These are phyloP conservation scores for Citrus sinensis DNA, from an alignment of 345 rosid species.

Conservation along the genomic window DVS_A1.0 CM039161.1:22673001-22673500, in stretches of 20 bases:
- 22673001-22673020: slow-evolving; percentile 14
- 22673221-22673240: no score
- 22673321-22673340: neutral
- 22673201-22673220: neutral
- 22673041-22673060: slow-evolving; percentile 15
- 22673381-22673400: neutral
- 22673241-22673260: neutral
- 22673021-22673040: slow-evolving; percentile 19
- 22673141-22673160: neutral
- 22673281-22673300: neutral
- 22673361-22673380: neutral
- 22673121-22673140: neutral
- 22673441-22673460: neutral
- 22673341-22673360: neutral
- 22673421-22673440: neutral
- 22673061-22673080: neutral
- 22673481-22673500: slow-evolving; percentile 22
- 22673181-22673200: neutral
- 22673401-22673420: neutral
- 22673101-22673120: slow-evolving; percentile 16
- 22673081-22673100: slow-evolving; percentile 29
- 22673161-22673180: neutral
- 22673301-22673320: neutral
- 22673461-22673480: neutral
- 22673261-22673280: neutral